These are phyloP conservation scores for Pichia occidentalis DNA, from an alignment of 805 yeast species.

Conservation along the genomic window DNA sequence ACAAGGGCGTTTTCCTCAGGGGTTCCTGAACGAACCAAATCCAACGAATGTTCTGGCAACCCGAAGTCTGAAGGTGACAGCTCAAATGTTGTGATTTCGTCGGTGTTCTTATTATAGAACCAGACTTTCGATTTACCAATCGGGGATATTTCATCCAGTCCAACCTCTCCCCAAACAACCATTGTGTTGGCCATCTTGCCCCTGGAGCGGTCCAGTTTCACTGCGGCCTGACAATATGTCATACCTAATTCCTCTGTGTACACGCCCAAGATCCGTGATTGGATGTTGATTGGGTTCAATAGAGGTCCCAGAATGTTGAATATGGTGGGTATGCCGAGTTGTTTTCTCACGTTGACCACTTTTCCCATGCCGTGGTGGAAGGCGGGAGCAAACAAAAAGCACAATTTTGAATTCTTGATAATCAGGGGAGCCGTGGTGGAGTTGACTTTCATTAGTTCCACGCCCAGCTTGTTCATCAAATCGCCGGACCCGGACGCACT, in stretches of 20 bases:
- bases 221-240: constrained; percentile 77
- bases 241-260: constrained; percentile 73
- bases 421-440: constrained; percentile 53
- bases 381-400: constrained; percentile 84
- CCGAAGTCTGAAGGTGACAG: constrained; percentile 77
- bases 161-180: constrained; percentile 90
- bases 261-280: constrained; percentile 84
- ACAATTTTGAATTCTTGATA: constrained; percentile 45
- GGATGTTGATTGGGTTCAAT: constrained; percentile 79
- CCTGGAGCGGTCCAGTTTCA: constrained; percentile 46
- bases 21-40: constrained; percentile 72
- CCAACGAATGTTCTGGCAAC: constrained; percentile 62
- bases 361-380: constrained; percentile 88
- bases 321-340: constrained; percentile 84
- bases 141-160: constrained; percentile 91
- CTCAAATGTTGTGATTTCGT: constrained; percentile 34
- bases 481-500: constrained; percentile 94
- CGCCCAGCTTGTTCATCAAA: constrained; percentile 70
- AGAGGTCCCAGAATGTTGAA: constrained; percentile 94
- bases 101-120: constrained; percentile 42
- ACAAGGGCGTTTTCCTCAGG: constrained; percentile 75
- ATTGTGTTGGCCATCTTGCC: constrained; percentile 48
- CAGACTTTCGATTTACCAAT: constrained; percentile 77
- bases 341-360: constrained; percentile 71
- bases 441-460: constrained; percentile 68